Evolutionary conservation across 2,329 filamentous ascomycete species (phyloP).

Genomic region (Graphilbum fragrans): DNA sequence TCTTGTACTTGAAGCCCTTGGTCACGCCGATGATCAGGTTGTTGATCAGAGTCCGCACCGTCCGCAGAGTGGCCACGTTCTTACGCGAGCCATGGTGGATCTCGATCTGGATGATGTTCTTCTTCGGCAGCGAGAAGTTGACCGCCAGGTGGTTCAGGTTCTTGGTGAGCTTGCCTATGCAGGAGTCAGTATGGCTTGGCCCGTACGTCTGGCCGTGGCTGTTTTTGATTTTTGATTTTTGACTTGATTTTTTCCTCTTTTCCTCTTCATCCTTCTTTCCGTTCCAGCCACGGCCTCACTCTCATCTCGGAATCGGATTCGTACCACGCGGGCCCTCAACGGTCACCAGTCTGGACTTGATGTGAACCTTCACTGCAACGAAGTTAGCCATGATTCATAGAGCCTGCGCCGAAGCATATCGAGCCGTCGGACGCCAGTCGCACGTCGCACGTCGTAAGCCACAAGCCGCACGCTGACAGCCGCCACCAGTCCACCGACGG

Average conservation of each 20-base stretch:
- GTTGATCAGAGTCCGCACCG: slow-evolving; percentile 95
- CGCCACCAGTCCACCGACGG: too few species aligned
- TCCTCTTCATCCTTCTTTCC: slow-evolving; percentile 2
- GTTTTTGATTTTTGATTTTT: neutral
- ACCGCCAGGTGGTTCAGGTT: slow-evolving; percentile 93
- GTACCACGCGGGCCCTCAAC: slow-evolving; percentile 92
- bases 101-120: slow-evolving; percentile 86
- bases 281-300: neutral
- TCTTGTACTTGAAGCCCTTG: slow-evolving; percentile 99
- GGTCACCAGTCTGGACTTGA: slow-evolving; percentile 93
- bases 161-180: slow-evolving; percentile 84
- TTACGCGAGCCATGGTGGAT: slow-evolving; percentile 98
- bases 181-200: slow-evolving; percentile 6
- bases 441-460: too few species aligned
- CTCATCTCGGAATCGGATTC: slow-evolving; percentile 12
- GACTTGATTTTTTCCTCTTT: slow-evolving; percentile 2
- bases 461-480: too few species aligned
- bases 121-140: slow-evolving; percentile 81
- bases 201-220: neutral
- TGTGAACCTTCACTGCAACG: slow-evolving; percentile 80
- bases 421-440: too few species aligned
- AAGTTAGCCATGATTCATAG: too few species aligned
- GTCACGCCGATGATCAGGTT: slow-evolving; percentile 98
- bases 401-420: too few species aligned
- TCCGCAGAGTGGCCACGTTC: slow-evolving; percentile 94